phyloP scores from a whole-genome alignment of 495 filamentous ascomycete genomes.

The Baudoinia panamericana region DNA sequence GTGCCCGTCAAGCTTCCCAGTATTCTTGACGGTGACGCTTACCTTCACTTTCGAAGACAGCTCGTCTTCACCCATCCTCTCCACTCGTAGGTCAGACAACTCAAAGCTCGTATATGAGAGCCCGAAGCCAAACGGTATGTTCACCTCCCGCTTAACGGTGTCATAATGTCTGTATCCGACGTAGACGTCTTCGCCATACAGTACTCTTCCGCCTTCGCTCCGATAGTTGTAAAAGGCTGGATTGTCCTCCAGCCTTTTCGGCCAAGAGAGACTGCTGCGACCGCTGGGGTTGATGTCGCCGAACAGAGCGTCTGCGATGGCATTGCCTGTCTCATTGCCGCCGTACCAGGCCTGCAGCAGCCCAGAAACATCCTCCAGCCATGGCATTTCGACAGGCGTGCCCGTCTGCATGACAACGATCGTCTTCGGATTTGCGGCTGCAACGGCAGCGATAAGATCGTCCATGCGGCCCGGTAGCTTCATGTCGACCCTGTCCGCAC shows the following conservation, averaged over 20 bases:
- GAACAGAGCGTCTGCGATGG: slow-evolving; percentile 79
- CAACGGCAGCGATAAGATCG: slow-evolving; percentile 54
- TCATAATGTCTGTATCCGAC: slow-evolving; percentile 81
- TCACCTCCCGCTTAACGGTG: slow-evolving; percentile 45
- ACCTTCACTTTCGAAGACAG: slow-evolving; percentile 37
- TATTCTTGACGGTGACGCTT: slow-evolving; percentile 44
- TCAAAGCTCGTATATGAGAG: slow-evolving; percentile 53
- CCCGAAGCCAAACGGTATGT: slow-evolving; percentile 74
- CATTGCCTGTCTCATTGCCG: slow-evolving; percentile 82
- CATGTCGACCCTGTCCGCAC: slow-evolving; percentile 73
- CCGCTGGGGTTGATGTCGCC: slow-evolving; percentile 73
- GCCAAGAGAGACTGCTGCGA: slow-evolving; percentile 53
- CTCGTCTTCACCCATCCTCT: slow-evolving; percentile 6
- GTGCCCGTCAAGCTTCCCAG: slow-evolving; percentile 40
- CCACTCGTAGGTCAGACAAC: slow-evolving; percentile 37
- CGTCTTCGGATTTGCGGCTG: slow-evolving; percentile 57
- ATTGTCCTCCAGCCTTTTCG: slow-evolving; percentile 53
- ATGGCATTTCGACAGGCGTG: slow-evolving; percentile 76
- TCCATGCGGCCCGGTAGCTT: slow-evolving; percentile 69
- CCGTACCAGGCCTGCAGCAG: slow-evolving; percentile 47
- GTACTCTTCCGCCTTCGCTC: slow-evolving; percentile 59
- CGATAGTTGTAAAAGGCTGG: slow-evolving; percentile 68
- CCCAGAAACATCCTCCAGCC: slow-evolving; percentile 53
- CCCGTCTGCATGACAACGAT: slow-evolving; percentile 75
- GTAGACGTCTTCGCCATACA: slow-evolving; percentile 70